Conservation (phyloP, 1,284 basidiomycete genomes). For the Cerioporus squamosus region DNA sequence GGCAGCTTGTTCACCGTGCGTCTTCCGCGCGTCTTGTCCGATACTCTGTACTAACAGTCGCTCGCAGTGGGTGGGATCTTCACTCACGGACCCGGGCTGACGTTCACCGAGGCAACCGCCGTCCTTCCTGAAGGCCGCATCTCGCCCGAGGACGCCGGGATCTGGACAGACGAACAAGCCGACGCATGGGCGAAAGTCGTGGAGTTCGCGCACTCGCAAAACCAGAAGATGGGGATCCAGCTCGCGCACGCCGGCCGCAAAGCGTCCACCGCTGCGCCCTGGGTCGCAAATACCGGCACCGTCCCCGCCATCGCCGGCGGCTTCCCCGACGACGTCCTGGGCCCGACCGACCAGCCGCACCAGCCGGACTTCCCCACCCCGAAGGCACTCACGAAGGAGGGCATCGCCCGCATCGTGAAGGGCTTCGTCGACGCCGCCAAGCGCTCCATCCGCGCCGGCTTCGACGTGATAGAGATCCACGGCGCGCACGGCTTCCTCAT, state of each 20-base stretch:
- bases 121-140: constrained; percentile 80
- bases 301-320: constrained; percentile 52
- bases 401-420: constrained; percentile 61
- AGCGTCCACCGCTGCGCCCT: constrained; percentile 62
- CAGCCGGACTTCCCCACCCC: constrained; percentile 52
- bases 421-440: constrained; percentile 65
- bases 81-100: constrained; percentile 59
- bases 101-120: constrained; percentile 70
- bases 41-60: too few species aligned
- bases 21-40: too few species aligned
- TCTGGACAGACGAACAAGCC: constrained; percentile 77
- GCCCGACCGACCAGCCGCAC: constrained; percentile 63
- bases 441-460: constrained; percentile 55
- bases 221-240: constrained; percentile 72
- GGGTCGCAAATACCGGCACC: constrained; percentile 47
- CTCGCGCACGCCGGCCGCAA: constrained; percentile 81
- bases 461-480: constrained; percentile 42
- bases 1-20: constrained; percentile 71
- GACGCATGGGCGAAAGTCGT: constrained; percentile 66
- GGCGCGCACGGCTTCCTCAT: constrained; percentile 45
- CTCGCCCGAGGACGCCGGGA: constrained; percentile 68
- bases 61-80: constrained; percentile 44
- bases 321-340: constrained; percentile 59
- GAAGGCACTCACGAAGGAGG: constrained; percentile 53
- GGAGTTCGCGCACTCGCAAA: constrained; percentile 67